Evolutionary conservation across 2,329 filamentous ascomycete species (phyloP).

Genomic region (Colletotrichum sojae): DNA sequence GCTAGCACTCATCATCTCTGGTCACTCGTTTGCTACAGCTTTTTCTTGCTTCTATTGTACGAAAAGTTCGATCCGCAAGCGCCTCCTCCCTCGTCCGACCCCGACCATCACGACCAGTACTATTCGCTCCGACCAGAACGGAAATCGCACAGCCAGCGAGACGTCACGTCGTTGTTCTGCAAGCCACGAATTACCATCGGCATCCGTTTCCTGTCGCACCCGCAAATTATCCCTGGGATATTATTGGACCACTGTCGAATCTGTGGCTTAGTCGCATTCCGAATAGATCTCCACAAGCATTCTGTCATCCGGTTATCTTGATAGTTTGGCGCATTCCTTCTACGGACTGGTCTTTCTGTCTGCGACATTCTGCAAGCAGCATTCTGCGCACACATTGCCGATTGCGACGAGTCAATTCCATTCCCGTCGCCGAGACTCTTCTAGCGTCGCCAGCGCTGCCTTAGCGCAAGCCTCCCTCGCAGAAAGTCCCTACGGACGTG

Average conservation of each 20-base stretch:
- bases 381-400: conserved; percentile 23
- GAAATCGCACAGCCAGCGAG: not conserved
- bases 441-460: conserved; percentile 31
- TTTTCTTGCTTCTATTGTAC: not conserved
- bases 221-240: not conserved
- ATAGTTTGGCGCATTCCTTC: conserved; percentile 26
- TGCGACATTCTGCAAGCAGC: conserved; percentile 40
- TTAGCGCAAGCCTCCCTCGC: conserved; percentile 37
- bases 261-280: conserved; percentile 39
- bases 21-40: conserved; percentile 15
- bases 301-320: conserved; percentile 24
- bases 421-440: conserved; percentile 42
- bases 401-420: conserved; percentile 42
- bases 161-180: conserved; percentile 28
- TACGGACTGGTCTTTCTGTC: conserved; percentile 12
- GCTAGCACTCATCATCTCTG: not conserved
- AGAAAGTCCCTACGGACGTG: conserved; percentile 7
- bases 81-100: conserved; percentile 1
- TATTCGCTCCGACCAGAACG: conserved; percentile 28
- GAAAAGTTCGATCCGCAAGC: not conserved
- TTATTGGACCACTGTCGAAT: conserved; percentile 18
- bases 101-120: conserved; percentile 10
- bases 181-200: conserved; percentile 15
- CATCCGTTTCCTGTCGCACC: conserved; percentile 6
- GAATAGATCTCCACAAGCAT: conserved; percentile 36